phyloP scores from a whole-genome alignment of 495 filamentous ascomycete species.

The Tuber aestivum region DNA sequence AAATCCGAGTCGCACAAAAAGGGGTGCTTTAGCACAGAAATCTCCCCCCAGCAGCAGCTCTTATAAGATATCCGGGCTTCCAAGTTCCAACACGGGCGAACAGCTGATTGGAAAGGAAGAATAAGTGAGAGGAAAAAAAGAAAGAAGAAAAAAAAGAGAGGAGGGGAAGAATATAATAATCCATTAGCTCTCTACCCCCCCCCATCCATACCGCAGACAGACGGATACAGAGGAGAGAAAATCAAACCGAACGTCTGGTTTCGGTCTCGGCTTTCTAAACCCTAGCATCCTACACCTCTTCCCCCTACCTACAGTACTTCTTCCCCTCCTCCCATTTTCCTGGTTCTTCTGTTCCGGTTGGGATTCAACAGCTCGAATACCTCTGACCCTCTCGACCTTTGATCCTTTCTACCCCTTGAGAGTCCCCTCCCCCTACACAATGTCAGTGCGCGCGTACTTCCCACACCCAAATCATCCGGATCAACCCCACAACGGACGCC shows the following conservation, averaged over 20 bases:
- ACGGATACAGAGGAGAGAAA: neutral
- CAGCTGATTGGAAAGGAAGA: slow-evolving; percentile 13
- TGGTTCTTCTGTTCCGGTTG: neutral
- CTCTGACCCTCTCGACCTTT: slow-evolving; percentile 17
- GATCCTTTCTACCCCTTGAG: slow-evolving; percentile 14
- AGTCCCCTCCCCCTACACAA: slow-evolving; percentile 19
- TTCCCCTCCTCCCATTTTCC: slow-evolving; percentile 11
- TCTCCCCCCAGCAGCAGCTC: slow-evolving; percentile 15
- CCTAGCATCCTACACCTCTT: slow-evolving; percentile 20
- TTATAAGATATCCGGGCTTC: slow-evolving; percentile 30
- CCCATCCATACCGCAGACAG: neutral
- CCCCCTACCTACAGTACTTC: slow-evolving; percentile 18
- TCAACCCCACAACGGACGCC: slow-evolving; percentile 21
- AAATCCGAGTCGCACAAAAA: slow-evolving; percentile 28
- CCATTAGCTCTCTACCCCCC: neutral
- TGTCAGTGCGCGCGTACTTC: slow-evolving; percentile 34
- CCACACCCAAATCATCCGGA: slow-evolving; percentile 25
- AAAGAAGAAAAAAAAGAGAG: slow-evolving; percentile 5
- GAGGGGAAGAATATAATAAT: slow-evolving; percentile 11
- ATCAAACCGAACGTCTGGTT: slow-evolving; percentile 21
- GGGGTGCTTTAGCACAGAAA: slow-evolving; percentile 21
- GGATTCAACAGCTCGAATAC: slow-evolving; percentile 34
- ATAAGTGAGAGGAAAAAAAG: slow-evolving; percentile 12
- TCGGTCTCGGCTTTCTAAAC: slow-evolving; percentile 19
- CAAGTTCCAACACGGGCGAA: neutral